Conservation (phyloP, 2,329 filamentous ascomycete genomes). For the Talaromyces sp. region DNA sequence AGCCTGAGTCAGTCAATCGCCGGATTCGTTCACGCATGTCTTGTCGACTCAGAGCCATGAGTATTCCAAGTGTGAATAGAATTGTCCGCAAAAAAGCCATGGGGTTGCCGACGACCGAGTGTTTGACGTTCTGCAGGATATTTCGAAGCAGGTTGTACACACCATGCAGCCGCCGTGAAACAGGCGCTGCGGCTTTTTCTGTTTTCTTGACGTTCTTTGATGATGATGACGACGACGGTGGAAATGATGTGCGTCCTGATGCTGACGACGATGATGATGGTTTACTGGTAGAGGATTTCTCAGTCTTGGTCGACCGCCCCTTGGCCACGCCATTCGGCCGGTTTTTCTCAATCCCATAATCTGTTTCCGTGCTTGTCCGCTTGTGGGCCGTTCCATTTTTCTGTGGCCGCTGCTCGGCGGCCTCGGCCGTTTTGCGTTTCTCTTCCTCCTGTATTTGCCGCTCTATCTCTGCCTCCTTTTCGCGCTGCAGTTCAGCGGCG, state of each 20-base stretch:
- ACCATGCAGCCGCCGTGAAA: constrained; percentile 36
- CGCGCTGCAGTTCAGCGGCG: constrained; percentile 59
- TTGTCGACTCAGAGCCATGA: constrained; percentile 69
- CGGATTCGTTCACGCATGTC: constrained; percentile 71
- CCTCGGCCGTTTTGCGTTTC: constrained; percentile 31
- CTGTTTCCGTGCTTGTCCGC: constrained; percentile 61
- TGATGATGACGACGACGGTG: constrained; percentile 24
- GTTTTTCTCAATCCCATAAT: constrained; percentile 64
- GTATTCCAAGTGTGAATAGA: constrained; percentile 73
- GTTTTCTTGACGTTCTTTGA: constrained; percentile 38
- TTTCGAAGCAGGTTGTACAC: constrained; percentile 46
- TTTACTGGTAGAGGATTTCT: constrained; percentile 23
- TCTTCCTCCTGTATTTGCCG: constrained; percentile 43
- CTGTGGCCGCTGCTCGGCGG: constrained; percentile 36
- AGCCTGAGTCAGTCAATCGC: constrained; percentile 63
- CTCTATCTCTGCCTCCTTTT: constrained; percentile 52
- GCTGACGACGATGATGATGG: constrained; percentile 20
- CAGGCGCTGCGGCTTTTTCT: constrained; percentile 27
- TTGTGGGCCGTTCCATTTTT: constrained; percentile 28
- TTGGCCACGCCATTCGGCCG: constrained; percentile 32
- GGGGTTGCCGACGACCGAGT: constrained; percentile 51
- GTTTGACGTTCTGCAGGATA: constrained; percentile 47
- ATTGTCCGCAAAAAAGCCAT: constrained; percentile 59
- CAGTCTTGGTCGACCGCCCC: constrained; percentile 22
- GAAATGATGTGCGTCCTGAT: constrained; percentile 24